These are phyloP conservation scores for Toxoplasma gondii DNA, from an alignment of 169 alveolate species.

Conservation along the genomic window DNA sequence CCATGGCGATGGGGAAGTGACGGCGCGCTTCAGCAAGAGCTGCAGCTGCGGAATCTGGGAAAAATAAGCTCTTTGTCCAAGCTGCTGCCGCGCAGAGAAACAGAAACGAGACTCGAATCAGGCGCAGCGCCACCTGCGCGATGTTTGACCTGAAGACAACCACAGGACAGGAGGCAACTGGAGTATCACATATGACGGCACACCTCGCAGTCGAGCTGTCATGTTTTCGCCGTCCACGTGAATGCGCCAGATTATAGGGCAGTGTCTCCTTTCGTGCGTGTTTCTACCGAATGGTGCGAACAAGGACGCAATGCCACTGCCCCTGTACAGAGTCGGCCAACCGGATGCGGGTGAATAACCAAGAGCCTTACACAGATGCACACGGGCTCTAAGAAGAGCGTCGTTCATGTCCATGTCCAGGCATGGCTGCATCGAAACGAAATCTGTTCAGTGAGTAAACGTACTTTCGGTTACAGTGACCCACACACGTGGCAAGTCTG, in stretches of 20 bases:
- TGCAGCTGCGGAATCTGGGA: neutral
- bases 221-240: too few relatives aligned
- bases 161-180: neutral
- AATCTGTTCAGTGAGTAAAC: neutral
- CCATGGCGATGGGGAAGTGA: neutral
- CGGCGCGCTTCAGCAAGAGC: neutral
- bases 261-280: too few relatives aligned
- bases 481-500: neutral
- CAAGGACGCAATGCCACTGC: too few relatives aligned
- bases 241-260: too few relatives aligned
- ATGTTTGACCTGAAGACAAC: neutral
- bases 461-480: neutral
- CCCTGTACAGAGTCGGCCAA: too few relatives aligned
- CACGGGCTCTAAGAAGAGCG: too few relatives aligned
- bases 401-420: too few relatives aligned
- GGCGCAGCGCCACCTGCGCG: neutral
- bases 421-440: too few relatives aligned
- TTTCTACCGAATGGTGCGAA: too few relatives aligned
- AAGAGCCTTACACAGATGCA: too few relatives aligned
- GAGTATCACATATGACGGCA: neutral
- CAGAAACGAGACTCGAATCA: neutral
- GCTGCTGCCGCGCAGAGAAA: slow-evolving; percentile 15
- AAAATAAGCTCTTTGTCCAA: neutral
- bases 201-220: neutral
- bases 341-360: too few relatives aligned